These are phyloP conservation scores for Chaetomium cochliodes DNA, from an alignment of 495 filamentous ascomycete species.

Conservation along the genomic window DNA sequence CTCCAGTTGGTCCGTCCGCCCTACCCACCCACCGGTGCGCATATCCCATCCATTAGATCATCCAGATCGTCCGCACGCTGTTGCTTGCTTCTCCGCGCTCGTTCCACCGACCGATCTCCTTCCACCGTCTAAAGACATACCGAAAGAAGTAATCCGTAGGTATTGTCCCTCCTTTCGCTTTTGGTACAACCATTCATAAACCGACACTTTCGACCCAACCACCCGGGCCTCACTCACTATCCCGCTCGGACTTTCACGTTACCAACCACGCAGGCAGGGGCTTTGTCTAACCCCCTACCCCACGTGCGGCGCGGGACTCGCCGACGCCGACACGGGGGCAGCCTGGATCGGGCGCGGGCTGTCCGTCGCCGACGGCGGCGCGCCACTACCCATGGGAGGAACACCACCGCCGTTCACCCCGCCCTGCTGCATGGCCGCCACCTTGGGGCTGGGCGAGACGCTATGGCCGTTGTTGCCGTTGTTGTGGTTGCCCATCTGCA, in stretches of 20 bases:
- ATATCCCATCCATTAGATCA: constrained; percentile 16
- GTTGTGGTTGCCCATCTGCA: constrained; percentile 31
- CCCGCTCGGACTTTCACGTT: neutral
- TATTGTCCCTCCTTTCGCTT: neutral
- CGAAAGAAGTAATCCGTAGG: neutral
- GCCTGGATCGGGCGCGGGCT: constrained; percentile 14
- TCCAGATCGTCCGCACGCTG: neutral
- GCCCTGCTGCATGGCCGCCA: constrained; percentile 22
- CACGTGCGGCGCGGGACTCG: constrained; percentile 15
- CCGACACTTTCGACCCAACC: neutral
- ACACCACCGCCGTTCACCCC: constrained; percentile 22
- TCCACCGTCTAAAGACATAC: neutral
- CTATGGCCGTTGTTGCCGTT: constrained; percentile 1
- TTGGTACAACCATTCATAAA: neutral
- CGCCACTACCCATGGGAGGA: neutral
- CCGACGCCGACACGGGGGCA: constrained; percentile 1
- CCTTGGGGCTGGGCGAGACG: neutral
- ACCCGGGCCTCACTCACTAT: neutral
- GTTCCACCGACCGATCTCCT: neutral
- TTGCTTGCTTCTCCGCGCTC: neutral
- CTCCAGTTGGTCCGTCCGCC: constrained; percentile 1
- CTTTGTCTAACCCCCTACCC: neutral
- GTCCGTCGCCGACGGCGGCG: neutral
- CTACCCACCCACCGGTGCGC: neutral
- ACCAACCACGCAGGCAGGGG: neutral